A percentile compares a stretch with the other conserved stretches of the same genome.
These are phyloP conservation scores for Aspergillus sp. DNA, from an alignment of 2,329 filamentous ascomycete species.

Conservation along the genomic window DNA sequence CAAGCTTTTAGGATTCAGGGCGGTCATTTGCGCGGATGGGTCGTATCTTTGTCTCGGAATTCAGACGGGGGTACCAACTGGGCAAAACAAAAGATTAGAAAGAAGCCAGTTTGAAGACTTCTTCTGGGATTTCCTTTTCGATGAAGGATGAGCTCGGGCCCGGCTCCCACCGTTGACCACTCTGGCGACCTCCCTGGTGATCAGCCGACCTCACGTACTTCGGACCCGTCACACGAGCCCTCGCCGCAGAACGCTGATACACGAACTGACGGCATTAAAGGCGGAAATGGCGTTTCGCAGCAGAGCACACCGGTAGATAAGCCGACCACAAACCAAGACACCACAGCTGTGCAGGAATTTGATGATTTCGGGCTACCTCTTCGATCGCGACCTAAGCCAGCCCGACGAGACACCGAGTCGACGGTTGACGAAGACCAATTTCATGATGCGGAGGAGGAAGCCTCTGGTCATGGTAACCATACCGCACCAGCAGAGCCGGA, in stretches of 20 bases:
- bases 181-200: slow-evolving; percentile 26
- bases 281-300: slow-evolving; percentile 16
- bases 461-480: neutral
- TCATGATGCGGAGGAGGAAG: slow-evolving; percentile 21
- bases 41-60: slow-evolving; percentile 14
- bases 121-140: slow-evolving; percentile 7
- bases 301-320: slow-evolving; percentile 7
- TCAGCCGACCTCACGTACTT: slow-evolving; percentile 10
- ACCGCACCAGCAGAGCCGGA: neutral
- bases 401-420: slow-evolving; percentile 15
- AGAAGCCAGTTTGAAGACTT: neutral
- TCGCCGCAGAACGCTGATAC: slow-evolving; percentile 10
- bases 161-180: slow-evolving; percentile 27
- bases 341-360: slow-evolving; percentile 19
- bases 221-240: slow-evolving; percentile 13
- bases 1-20: neutral
- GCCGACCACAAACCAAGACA: slow-evolving; percentile 5
- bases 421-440: slow-evolving; percentile 19
- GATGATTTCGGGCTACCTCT: slow-evolving; percentile 44
- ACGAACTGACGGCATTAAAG: slow-evolving; percentile 13
- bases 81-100: slow-evolving; percentile 9
- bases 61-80: slow-evolving; percentile 13
- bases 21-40: slow-evolving; percentile 21
- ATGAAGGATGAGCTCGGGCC: slow-evolving; percentile 35
- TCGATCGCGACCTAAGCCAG: slow-evolving; percentile 23